Conservation (phyloP, 148 eudicot species). For the Rhododendron mucronatum region DNA sequence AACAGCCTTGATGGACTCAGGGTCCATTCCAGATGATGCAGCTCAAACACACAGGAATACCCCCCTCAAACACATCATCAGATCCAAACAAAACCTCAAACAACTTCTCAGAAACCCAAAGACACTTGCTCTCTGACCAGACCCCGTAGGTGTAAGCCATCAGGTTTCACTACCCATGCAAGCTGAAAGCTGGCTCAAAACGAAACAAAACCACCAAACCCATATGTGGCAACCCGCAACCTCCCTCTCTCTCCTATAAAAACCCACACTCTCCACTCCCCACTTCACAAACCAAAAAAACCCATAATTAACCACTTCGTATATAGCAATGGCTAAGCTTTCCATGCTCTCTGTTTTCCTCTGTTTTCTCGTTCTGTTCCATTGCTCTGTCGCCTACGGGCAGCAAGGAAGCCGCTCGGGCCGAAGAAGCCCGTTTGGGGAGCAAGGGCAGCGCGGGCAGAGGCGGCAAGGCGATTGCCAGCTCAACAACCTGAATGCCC, state of each 20-base stretch:
- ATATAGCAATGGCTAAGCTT: conserved; percentile 36
- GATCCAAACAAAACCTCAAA: not conserved
- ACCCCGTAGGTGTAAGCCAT: conserved; percentile 31
- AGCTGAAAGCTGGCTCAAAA: conserved; percentile 32
- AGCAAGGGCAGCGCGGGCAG: not conserved
- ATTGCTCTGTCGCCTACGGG: conserved; percentile 27
- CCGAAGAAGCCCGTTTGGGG: not conserved
- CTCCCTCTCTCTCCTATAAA: conserved; percentile 30
- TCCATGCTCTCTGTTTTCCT: conserved; percentile 22
- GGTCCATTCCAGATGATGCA: not conserved
- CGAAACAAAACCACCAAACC: not conserved
- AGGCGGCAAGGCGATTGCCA: conserved; percentile 39
- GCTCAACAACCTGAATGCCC: conserved; percentile 36
- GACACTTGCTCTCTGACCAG: conserved; percentile 17
- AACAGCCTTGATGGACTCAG: not conserved
- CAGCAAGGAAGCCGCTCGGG: conserved; percentile 8
- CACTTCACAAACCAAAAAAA: conserved; percentile 19
- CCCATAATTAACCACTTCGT: not conserved
- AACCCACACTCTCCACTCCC: conserved; percentile 28
- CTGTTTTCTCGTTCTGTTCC: conserved; percentile 29
- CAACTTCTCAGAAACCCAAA: not conserved
- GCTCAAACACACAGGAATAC: not conserved
- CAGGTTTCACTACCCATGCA: conserved; percentile 32
- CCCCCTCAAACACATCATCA: not conserved
- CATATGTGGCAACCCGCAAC: conserved; percentile 32